Evolutionary conservation across 2,329 filamentous ascomycete species (phyloP), one percentile per base, ranked within the genome.

Genomic region (Epichloe typhina): DNA sequence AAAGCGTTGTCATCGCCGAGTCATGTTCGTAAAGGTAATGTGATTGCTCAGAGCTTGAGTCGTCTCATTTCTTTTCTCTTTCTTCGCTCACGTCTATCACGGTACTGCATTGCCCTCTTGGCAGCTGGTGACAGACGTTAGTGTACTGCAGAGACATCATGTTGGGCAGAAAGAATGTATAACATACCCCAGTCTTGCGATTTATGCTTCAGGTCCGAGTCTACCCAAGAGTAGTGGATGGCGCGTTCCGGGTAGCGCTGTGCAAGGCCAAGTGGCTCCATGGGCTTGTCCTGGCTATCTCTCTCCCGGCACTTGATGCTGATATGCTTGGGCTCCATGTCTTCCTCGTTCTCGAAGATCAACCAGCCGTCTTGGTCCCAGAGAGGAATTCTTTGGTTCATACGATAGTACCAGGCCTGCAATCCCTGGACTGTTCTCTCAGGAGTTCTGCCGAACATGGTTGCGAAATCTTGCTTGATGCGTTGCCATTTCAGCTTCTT

Each of bases 181-280:
- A 26, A 70, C 71, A 61, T 61, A 73, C 72, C 65, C 58, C 70
- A 65, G 50, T 68, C 61, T 50, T 62, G 61, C 7, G 69, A 66
- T 38, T 65, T 62, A 43, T 57, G 53, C 56, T 70, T 70, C 47
- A 69, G 55, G 45, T 69, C 64, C 2, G 59, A 49, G 7, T 67
- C 62, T 13, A 75, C 69, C 72, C 72, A 75, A 4, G 59, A 48
- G 56, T 75, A 75, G 37, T 65, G 60, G 38, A 74, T 61, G 6
- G 72, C 72, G 23, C 70, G 65, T 51, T 75, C 72, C 2, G 73
- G 73, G 51, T 70, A 75, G n/a, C 73, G 64, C 49, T 69, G 67
- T 0, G 63, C 66, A 11, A 69, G 59, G 1, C 67, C 67, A 23
- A 69, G 57, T 1, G 64, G 65, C 50, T 68, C 64, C 58, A 61